Percentiles rank a stretch among this genome's conserved stretches.
Evolutionary conservation across 2,329 filamentous ascomycete genomes (phyloP).

Genomic region (Coniochaeta hoffmannii): DNA sequence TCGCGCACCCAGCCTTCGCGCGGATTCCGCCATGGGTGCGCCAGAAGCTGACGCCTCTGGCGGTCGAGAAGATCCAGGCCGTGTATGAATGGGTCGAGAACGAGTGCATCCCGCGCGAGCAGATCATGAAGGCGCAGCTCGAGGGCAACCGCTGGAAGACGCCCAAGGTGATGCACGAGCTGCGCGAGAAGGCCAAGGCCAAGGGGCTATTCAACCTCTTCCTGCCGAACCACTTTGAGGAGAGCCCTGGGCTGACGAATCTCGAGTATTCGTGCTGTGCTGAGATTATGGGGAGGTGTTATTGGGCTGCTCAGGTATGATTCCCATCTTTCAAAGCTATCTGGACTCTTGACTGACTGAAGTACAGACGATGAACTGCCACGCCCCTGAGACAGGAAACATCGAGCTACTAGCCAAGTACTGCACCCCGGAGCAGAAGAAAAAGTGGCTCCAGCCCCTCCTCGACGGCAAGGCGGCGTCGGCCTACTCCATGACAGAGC

Average conservation of each 20-base stretch:
- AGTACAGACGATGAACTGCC: constrained; percentile 32
- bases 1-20: neutral
- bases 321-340: neutral
- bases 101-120: constrained; percentile 34
- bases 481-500: constrained; percentile 44
- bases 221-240: constrained; percentile 29
- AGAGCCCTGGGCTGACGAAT: constrained; percentile 35
- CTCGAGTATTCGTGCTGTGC: constrained; percentile 36
- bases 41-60: constrained; percentile 17
- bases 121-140: constrained; percentile 31
- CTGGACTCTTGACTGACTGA: neutral
- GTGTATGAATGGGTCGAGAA: constrained; percentile 32
- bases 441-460: constrained; percentile 39
- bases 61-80: constrained; percentile 31
- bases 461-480: constrained; percentile 38
- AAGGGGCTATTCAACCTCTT: constrained; percentile 31
- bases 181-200: constrained; percentile 28
- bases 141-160: constrained; percentile 27
- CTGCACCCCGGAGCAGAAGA: constrained; percentile 40
- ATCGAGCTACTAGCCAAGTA: constrained; percentile 46
- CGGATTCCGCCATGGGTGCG: neutral
- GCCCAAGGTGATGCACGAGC: constrained; percentile 30
- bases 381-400: constrained; percentile 42
- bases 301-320: constrained; percentile 27
- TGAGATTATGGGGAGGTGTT: constrained; percentile 36